These are phyloP conservation scores for Pontederia paniculata DNA, from an alignment of 176 grass and related monocot genomes.

Conservation along the genomic window DNA sequence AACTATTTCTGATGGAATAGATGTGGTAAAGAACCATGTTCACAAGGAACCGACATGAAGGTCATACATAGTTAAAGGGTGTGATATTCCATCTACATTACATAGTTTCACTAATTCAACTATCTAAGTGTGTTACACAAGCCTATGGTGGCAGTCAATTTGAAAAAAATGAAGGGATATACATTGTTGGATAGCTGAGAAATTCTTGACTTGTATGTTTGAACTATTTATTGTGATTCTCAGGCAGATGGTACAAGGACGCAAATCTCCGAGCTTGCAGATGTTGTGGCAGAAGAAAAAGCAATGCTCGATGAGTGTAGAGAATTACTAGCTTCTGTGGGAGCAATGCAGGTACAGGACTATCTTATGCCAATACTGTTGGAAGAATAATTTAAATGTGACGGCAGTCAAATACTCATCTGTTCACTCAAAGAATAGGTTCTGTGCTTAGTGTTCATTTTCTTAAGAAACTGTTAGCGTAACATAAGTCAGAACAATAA, in stretches of 20 bases:
- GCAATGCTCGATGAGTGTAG: constrained; percentile 71
- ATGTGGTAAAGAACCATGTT: too few species aligned
- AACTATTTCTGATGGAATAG: too few species aligned
- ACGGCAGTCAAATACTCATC: background rate
- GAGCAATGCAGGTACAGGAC: constrained; percentile 57
- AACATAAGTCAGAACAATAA: too few species aligned
- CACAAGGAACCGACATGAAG: too few species aligned
- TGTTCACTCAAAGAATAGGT: too few species aligned
- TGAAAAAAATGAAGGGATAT: background rate
- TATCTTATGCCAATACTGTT: background rate
- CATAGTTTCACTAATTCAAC: too few species aligned
- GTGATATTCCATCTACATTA: too few species aligned
- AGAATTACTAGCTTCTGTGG: constrained; percentile 50
- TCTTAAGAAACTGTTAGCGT: too few species aligned
- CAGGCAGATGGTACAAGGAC: constrained; percentile 42
- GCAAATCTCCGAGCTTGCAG: constrained; percentile 54
- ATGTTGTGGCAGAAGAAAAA: constrained; percentile 55
- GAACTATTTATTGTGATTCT: background rate
- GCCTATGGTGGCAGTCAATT: background rate
- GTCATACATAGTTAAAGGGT: too few species aligned
- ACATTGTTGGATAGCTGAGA: background rate
- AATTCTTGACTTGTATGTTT: constrained; percentile 5
- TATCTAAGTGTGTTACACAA: too few species aligned
- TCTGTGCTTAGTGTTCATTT: too few species aligned
- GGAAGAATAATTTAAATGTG: constrained; percentile 10